Evolutionary conservation across 345 rosid species (phyloP).

Genomic region (Lumnitzera littorea): DNA sequence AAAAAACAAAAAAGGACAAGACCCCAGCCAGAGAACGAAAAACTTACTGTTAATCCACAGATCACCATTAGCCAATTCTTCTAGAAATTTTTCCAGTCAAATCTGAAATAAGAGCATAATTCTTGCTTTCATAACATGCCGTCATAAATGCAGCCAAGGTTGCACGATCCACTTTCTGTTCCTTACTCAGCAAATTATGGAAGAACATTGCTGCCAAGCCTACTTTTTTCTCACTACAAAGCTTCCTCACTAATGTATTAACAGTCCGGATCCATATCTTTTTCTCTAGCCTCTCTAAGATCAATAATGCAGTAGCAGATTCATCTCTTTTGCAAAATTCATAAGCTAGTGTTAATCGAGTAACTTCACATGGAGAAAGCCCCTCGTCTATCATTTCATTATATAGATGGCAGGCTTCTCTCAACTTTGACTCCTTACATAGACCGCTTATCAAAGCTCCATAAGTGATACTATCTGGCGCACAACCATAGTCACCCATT

Average conservation of each 20-base stretch:
- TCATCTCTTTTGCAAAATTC: slow-evolving; percentile 76
- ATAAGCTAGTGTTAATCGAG: slow-evolving; percentile 72
- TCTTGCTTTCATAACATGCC: slow-evolving; percentile 71
- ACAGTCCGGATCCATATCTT: slow-evolving; percentile 75
- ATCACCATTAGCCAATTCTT: slow-evolving; percentile 34
- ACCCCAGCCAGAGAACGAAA: too few relatives aligned
- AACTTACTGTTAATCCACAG: background rate
- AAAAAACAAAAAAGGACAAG: too few relatives aligned
- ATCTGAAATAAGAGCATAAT: slow-evolving; percentile 63
- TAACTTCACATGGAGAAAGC: slow-evolving; percentile 69
- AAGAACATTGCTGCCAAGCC: slow-evolving; percentile 79
- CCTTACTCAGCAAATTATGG: slow-evolving; percentile 55
- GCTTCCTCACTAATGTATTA: slow-evolving; percentile 69
- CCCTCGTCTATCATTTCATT: slow-evolving; percentile 72
- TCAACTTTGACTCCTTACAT: slow-evolving; percentile 72
- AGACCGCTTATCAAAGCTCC: slow-evolving; percentile 84
- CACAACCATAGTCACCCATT: slow-evolving; percentile 56
- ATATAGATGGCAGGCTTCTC: slow-evolving; percentile 57
- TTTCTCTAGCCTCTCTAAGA: slow-evolving; percentile 69
- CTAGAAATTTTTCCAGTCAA: slow-evolving; percentile 46
- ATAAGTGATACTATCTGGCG: slow-evolving; percentile 63
- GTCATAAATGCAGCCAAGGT: slow-evolving; percentile 64
- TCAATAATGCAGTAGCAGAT: slow-evolving; percentile 69
- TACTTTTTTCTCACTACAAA: slow-evolving; percentile 74
- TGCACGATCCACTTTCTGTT: slow-evolving; percentile 44